phyloP scores from a whole-genome alignment of 306 rosid species.

The Casuarina cunninghamiana region DNA sequence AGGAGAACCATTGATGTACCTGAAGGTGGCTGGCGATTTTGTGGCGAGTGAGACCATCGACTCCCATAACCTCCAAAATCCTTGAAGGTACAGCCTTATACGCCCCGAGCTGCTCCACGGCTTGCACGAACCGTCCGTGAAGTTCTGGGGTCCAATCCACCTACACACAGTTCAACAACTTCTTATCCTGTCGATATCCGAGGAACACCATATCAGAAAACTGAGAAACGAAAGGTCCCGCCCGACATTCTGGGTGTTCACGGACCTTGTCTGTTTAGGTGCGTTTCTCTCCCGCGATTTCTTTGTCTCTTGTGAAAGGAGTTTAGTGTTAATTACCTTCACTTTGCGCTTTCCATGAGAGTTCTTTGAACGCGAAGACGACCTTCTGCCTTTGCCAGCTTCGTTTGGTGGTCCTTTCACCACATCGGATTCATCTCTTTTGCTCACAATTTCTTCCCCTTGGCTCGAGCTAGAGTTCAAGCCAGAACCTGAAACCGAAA shows the following conservation, averaged over 20 bases:
- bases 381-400: slow-evolving; percentile 50
- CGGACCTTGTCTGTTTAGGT: not conserved
- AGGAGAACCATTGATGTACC: slow-evolving; percentile 34
- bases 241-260: not conserved
- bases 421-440: slow-evolving; percentile 29
- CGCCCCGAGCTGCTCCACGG: slow-evolving; percentile 92
- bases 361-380: slow-evolving; percentile 54
- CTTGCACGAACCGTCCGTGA: slow-evolving; percentile 88
- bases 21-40: slow-evolving; percentile 98
- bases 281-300: slow-evolving; percentile 38
- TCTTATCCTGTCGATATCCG: not conserved
- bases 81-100: slow-evolving; percentile 97
- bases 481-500: slow-evolving; percentile 17
- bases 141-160: slow-evolving; percentile 99
- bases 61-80: slow-evolving; percentile 95
- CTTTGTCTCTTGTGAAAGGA: not conserved
- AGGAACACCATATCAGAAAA: slow-evolving; percentile 10
- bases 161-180: slow-evolving; percentile 38
- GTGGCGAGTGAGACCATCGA: slow-evolving; percentile 93
- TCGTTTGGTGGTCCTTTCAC: slow-evolving; percentile 25
- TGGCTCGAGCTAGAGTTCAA: not conserved
- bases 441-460: slow-evolving; percentile 56
- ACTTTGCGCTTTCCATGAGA: slow-evolving; percentile 79
- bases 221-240: no score
- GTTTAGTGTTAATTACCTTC: slow-evolving; percentile 42